Conservation (phyloP, 192 early-diverging fungal genomes). For the Coemansia sp. region DNA sequence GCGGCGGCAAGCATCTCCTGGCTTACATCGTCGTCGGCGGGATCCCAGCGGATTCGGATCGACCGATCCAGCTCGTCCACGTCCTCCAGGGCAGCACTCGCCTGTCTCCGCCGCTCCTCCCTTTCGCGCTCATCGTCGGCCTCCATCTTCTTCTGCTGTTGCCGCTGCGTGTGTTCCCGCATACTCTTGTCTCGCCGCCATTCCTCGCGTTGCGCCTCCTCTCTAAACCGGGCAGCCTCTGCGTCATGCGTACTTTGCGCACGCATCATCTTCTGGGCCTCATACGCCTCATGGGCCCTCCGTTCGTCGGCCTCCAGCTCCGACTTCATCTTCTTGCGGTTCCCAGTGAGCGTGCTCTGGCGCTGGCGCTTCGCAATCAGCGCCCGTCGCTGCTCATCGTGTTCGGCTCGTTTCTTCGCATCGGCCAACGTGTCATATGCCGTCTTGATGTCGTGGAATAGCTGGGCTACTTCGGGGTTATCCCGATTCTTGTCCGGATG, state of each 20-base stretch:
- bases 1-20: slow-evolving; percentile 17
- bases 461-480: slow-evolving; percentile 24
- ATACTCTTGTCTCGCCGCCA: slow-evolving; percentile 24
- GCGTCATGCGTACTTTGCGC: slow-evolving; percentile 15
- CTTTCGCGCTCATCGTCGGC: slow-evolving; percentile 2
- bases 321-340: slow-evolving; percentile 50
- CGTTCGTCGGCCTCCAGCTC: slow-evolving; percentile 40
- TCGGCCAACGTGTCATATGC: slow-evolving; percentile 40
- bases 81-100: slow-evolving; percentile 12
- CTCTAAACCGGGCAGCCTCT: slow-evolving; percentile 39
- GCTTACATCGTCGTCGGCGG: neutral
- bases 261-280: neutral
- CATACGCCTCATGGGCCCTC: slow-evolving; percentile 15
- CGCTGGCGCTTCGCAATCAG: slow-evolving; percentile 45
- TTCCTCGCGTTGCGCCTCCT: slow-evolving; percentile 27
- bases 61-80: slow-evolving; percentile 44
- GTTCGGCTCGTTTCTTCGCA: slow-evolving; percentile 23
- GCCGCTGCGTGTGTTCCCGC: slow-evolving; percentile 30
- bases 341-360: slow-evolving; percentile 20
- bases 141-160: neutral
- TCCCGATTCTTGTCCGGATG: slow-evolving; percentile 91
- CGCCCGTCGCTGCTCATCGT: slow-evolving; percentile 34
- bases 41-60: slow-evolving; percentile 35
- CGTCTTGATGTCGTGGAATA: slow-evolving; percentile 38
- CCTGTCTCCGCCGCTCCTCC: slow-evolving; percentile 6